A percentile compares a stretch with the other conserved stretches of the same genome.
Conservation (phyloP, 2,329 filamentous ascomycete species). For the Arthrinium puccinioides region DNA sequence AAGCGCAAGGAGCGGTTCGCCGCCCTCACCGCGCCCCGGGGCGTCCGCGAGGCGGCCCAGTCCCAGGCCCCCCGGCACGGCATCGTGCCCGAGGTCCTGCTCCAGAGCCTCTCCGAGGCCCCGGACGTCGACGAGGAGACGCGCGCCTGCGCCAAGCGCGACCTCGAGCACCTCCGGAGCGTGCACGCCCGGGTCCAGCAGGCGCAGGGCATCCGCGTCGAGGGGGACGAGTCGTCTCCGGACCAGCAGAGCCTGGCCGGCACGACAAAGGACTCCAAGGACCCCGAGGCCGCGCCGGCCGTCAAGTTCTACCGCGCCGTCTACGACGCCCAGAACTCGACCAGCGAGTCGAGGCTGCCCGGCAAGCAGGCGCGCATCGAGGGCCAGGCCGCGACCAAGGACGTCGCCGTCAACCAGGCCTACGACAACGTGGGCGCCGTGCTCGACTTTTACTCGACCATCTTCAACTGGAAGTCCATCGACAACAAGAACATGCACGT, state of each 20-base stretch:
- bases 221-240: constrained; percentile 3
- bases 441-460: constrained; percentile 40
- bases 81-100: constrained; percentile 32
- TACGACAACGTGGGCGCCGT: constrained; percentile 43
- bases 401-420: constrained; percentile 38
- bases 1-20: constrained; percentile 28
- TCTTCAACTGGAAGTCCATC: constrained; percentile 43
- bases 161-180: constrained; percentile 29
- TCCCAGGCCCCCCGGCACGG: constrained; percentile 11
- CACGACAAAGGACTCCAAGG: constrained; percentile 6
- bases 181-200: constrained; percentile 24
- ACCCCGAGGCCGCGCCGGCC: constrained; percentile 8
- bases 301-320: constrained; percentile 31
- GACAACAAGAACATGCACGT: constrained; percentile 43
- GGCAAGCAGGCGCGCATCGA: constrained; percentile 35
- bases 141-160: constrained; percentile 26
- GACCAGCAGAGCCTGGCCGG: constrained; percentile 11
- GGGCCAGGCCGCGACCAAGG: constrained; percentile 29
- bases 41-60: constrained; percentile 13
- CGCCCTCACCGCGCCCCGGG: constrained; percentile 24
- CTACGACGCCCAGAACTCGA: constrained; percentile 33
- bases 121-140: constrained; percentile 30
- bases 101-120: constrained; percentile 29
- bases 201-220: constrained; percentile 13
- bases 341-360: constrained; percentile 30